A percentile compares a stretch with the other conserved stretches of the same genome.
Evolutionary conservation across 768 basidiomycete species (phyloP).

Genomic region (Xanthoconium stramineum): DNA sequence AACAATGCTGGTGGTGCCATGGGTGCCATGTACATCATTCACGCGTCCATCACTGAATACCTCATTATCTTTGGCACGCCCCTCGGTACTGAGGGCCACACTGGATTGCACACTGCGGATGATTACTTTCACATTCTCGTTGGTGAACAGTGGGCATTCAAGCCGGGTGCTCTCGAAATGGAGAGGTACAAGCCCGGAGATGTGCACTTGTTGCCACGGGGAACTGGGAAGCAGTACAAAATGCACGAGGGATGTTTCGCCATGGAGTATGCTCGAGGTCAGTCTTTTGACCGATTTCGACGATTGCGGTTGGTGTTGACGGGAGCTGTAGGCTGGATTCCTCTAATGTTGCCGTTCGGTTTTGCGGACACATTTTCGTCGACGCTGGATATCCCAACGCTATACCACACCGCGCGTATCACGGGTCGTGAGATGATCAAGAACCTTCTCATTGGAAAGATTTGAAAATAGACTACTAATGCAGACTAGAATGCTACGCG

Average conservation of each 20-base stretch:
- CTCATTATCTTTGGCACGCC: constrained; percentile 95
- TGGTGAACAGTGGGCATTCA: constrained; percentile 94
- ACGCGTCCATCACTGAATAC: constrained; percentile 96
- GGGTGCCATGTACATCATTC: constrained; percentile 98
- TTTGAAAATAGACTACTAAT: constrained; percentile 40
- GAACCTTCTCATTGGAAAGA: constrained; percentile 85
- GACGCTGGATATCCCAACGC: constrained; percentile 81
- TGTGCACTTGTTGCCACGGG: constrained; percentile 81
- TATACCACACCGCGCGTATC: constrained; percentile 74
- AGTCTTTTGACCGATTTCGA: constrained; percentile 14
- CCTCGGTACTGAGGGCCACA: constrained; percentile 94
- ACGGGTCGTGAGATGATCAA: constrained; percentile 79
- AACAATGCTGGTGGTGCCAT: constrained; percentile 98
- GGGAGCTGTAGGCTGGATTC: constrained; percentile 83
- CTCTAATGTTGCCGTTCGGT: constrained; percentile 93
- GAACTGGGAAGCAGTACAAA: constrained; percentile 93
- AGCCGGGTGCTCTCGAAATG: constrained; percentile 75
- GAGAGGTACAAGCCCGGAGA: constrained; percentile 83
- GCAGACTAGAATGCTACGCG: background rate
- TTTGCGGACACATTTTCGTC: constrained; percentile 82
- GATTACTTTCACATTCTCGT: constrained; percentile 96
- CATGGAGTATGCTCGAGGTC: constrained; percentile 91
- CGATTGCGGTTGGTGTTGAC: background rate
- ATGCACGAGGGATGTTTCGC: constrained; percentile 97
- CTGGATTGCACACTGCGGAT: constrained; percentile 91